Conservation (phyloP, 2,329 filamentous ascomycete genomes). For the Chrysoporthe deuterocubensis region DNA sequence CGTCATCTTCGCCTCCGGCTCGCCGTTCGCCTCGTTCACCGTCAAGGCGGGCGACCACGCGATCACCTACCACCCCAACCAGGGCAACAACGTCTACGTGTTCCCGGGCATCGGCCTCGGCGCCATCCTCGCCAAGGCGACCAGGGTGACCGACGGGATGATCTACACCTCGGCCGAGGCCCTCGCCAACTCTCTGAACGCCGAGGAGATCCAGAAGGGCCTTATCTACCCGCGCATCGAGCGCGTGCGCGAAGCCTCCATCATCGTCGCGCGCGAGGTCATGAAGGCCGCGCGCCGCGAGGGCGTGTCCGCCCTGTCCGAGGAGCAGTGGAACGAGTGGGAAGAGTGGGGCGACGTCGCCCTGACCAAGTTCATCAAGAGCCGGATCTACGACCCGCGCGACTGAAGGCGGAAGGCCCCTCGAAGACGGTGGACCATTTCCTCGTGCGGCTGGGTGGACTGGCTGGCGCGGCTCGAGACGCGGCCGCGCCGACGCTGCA, state of each 20-base stretch:
- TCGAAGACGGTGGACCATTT: conserved; percentile 27
- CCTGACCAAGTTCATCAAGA: conserved; percentile 63
- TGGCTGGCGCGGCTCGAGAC: conserved; percentile 13
- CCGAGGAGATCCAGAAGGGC: conserved; percentile 79
- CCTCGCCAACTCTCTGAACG: conserved; percentile 76
- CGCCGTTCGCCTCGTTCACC: conserved; percentile 79
- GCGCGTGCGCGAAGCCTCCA: conserved; percentile 87
- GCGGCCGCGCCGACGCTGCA: conserved; percentile 19
- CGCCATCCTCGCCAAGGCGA: conserved; percentile 87
- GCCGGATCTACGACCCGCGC: conserved; percentile 62
- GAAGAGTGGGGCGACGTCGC: conserved; percentile 71
- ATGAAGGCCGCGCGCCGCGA: conserved; percentile 89
- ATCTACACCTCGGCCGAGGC: conserved; percentile 91
- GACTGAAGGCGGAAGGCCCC: conserved; percentile 28
- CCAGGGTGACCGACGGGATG: conserved; percentile 90
- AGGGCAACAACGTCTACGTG: conserved; percentile 89
- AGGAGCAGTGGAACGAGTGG: conserved; percentile 74
- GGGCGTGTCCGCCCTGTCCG: conserved; percentile 71
- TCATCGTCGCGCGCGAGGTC: conserved; percentile 85
- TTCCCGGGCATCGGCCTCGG: conserved; percentile 96
- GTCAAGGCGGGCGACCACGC: conserved; percentile 63
- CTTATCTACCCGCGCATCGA: conserved; percentile 91
- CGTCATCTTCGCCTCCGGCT: conserved; percentile 92
- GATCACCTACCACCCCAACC: conserved; percentile 75
- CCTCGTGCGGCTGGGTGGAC: conserved; percentile 27